Conservation (phyloP, 1,284 basidiomycete species). For the Papiliotrema nemorosa region DNA sequence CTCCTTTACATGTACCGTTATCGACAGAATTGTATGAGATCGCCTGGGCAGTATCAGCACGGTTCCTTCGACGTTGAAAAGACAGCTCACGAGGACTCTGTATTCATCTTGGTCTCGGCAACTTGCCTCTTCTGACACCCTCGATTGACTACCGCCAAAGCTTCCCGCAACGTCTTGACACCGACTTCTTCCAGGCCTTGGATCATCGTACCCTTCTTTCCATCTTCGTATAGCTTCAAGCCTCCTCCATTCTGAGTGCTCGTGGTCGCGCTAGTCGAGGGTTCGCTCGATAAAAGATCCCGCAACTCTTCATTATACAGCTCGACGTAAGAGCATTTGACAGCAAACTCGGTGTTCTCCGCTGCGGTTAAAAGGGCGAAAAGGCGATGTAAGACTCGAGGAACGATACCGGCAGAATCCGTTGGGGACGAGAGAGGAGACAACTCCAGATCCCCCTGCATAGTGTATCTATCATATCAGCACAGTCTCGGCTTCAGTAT, state of each 20-base stretch:
- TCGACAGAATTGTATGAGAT: slow-evolving; percentile 96
- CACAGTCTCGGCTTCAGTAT: background rate
- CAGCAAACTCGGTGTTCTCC: slow-evolving; percentile 72
- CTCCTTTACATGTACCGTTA: slow-evolving; percentile 92
- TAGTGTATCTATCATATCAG: slow-evolving; percentile 67
- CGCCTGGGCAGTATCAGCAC: slow-evolving; percentile 56
- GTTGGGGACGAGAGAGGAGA: slow-evolving; percentile 79
- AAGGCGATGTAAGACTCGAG: slow-evolving; percentile 87
- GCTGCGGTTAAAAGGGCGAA: slow-evolving; percentile 82
- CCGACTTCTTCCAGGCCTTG: slow-evolving; percentile 90
- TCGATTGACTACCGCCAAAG: slow-evolving; percentile 76
- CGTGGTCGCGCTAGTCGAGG: slow-evolving; percentile 32
- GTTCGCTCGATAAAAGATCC: slow-evolving; percentile 79
- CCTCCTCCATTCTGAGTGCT: slow-evolving; percentile 53
- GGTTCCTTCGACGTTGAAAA: background rate
- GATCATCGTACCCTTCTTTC: slow-evolving; percentile 83
- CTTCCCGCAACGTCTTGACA: slow-evolving; percentile 79
- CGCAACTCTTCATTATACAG: slow-evolving; percentile 99
- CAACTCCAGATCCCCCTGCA: slow-evolving; percentile 84
- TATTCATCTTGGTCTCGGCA: slow-evolving; percentile 96
- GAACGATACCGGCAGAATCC: slow-evolving; percentile 90
- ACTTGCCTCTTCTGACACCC: slow-evolving; percentile 90
- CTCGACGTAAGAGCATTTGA: slow-evolving; percentile 92
- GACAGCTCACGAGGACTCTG: slow-evolving; percentile 67
- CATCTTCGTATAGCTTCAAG: slow-evolving; percentile 91